Conservation (phyloP, 495 filamentous ascomycete species). For the Friedmanniomyces simplex region DNA sequence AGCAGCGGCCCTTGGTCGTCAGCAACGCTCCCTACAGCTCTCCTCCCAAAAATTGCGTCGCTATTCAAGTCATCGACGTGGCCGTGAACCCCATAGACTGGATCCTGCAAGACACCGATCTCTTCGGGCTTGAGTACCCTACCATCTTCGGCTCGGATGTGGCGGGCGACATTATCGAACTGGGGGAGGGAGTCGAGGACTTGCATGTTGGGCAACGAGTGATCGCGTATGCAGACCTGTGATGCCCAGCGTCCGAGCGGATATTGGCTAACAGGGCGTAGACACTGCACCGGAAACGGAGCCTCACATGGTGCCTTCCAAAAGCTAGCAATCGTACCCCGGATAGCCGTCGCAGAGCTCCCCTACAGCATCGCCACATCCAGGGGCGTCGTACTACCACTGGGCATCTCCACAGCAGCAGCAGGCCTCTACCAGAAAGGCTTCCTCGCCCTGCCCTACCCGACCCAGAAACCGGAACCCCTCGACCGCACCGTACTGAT, state of each 20-base stretch:
- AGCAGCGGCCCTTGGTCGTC: slow-evolving; percentile 30
- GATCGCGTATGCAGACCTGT: slow-evolving; percentile 15
- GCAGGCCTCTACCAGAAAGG: slow-evolving; percentile 35
- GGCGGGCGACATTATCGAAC: slow-evolving; percentile 25
- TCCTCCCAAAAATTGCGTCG: slow-evolving; percentile 31
- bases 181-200: slow-evolving; percentile 22
- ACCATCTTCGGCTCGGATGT: slow-evolving; percentile 25
- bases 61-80: slow-evolving; percentile 33
- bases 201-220: slow-evolving; percentile 27
- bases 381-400: slow-evolving; percentile 38
- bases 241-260: neutral
- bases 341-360: slow-evolving; percentile 25
- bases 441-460: slow-evolving; percentile 27
- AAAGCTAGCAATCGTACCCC: slow-evolving; percentile 7
- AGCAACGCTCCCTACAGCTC: slow-evolving; percentile 27
- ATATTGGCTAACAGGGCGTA: neutral
- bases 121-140: slow-evolving; percentile 16
- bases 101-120: slow-evolving; percentile 16
- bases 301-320: slow-evolving; percentile 18
- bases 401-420: slow-evolving; percentile 39
- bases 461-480: slow-evolving; percentile 16
- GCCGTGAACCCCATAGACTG: slow-evolving; percentile 35
- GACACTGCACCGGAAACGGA: slow-evolving; percentile 8
- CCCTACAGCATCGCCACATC: slow-evolving; percentile 36
- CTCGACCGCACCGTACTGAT: slow-evolving; percentile 27